Percentiles rank a stretch among this genome's conserved stretches.
Evolutionary conservation across 305 asterid species (phyloP).

Genomic region (Fraxinus dipetala): DNA sequence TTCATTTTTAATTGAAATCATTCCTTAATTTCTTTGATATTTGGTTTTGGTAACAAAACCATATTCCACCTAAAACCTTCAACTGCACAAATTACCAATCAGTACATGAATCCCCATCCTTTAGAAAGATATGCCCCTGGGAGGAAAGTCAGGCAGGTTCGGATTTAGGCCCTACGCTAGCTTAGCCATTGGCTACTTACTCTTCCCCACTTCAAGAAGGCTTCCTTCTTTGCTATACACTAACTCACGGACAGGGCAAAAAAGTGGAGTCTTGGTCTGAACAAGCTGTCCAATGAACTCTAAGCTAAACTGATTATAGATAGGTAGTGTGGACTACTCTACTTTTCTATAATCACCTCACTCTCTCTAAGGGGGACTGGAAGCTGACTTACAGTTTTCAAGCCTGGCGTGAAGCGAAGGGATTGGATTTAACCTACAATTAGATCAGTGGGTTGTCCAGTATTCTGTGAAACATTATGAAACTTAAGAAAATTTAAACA

Average conservation of each 20-base stretch:
- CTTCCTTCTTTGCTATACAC: no score
- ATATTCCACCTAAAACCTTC: background rate
- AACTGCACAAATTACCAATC: background rate
- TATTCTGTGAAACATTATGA: constrained; percentile 42
- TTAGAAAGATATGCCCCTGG: background rate
- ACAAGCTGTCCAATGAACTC: background rate
- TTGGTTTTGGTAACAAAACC: background rate
- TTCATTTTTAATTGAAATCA: background rate
- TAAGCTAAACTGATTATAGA: background rate
- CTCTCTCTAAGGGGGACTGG: no score
- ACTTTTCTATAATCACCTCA: no score
- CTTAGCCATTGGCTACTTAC: no score
- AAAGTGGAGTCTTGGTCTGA: no score
- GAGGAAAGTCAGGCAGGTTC: no score
- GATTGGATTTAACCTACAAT: constrained; percentile 22
- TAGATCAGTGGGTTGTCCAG: background rate
- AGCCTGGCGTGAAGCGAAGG: constrained; percentile 45
- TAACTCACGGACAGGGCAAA: no score
- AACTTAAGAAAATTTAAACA: background rate
- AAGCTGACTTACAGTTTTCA: no score
- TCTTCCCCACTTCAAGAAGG: no score
- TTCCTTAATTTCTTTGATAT: background rate
- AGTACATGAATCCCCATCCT: background rate
- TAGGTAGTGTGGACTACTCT: no score
- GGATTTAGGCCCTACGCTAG: background rate